Evolutionary conservation across 2,329 filamentous ascomycete species (phyloP), one percentile per base, ranked within the genome.

Genomic region (Aspergillus pseudoviridinutans): DNA sequence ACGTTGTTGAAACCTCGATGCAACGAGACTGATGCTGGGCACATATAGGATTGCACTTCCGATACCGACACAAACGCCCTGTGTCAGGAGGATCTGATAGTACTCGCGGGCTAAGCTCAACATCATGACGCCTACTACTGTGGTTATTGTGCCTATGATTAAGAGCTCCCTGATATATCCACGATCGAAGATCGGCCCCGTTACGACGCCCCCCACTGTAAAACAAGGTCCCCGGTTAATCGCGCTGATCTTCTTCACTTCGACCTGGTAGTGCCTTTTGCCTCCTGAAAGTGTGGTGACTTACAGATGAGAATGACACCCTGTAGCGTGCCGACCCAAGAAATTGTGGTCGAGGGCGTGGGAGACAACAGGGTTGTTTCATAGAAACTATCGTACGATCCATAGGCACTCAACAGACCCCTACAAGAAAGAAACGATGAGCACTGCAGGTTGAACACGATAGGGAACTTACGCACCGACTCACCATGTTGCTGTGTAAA

Each of bases 401-500:
- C 56, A 20, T 54, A 58, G 28, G 56, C 51, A 42, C 51, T 58
- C 47, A 58, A 38, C 20, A 58, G 14, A 20, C 56, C 56, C 56
- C 52, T 58, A 28, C 12, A 22, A 46, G 4, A 29, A n/a, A 42
- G 38, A 42, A 10, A 49, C 20, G 24, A 17, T 38, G 22, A 47
- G 9, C 17, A 35, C 25, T 24, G 47, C 17, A 17, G 1, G 5
- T 10, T 14, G 5, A n/a, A 29, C 35, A 25, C 20, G 1, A 29
- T n/a, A 32, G 35, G 47, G 27, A 14, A 22, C 38, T 20, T 42
- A 42, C 1, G 38, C 38, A 42, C 38, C 38, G 38, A 29, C 55
- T 57, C 47, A 58, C 56, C 56, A 58, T 9, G 52, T 54, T 38
- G 52, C 51, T 20, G 53, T 51, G 29, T 54, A 58, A 28, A 58